These are phyloP conservation scores for Metschnikowia orientalis DNA, from an alignment of 805 yeast genomes.

Conservation along the genomic window DNA sequence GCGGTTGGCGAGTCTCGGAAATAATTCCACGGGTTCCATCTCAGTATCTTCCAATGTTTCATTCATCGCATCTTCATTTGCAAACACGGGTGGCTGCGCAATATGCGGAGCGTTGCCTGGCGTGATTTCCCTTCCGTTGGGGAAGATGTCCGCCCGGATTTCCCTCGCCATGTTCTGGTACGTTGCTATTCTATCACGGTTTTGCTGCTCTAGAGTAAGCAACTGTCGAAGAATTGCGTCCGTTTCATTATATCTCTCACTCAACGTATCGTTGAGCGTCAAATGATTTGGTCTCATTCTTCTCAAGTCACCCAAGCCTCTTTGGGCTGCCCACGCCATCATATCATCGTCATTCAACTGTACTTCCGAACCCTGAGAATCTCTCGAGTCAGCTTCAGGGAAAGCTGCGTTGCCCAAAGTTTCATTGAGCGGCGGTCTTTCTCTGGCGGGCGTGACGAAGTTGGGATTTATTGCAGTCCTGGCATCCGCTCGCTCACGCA, in stretches of 20 bases:
- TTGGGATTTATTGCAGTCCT: constrained; percentile 1
- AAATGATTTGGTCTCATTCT: constrained; percentile 8
- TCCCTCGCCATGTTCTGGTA: constrained; percentile 12
- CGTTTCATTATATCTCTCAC: constrained; percentile 11
- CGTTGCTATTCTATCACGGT: constrained; percentile 12
- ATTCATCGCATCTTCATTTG: constrained; percentile 20
- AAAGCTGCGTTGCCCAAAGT: constrained; percentile 13
- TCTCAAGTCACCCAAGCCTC: constrained; percentile 27
- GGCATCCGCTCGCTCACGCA: too few relatives aligned
- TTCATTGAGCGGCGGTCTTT: constrained; percentile 11
- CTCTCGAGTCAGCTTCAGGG: constrained; percentile 1
- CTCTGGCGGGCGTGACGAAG: constrained; percentile 4
- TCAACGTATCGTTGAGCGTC: constrained; percentile 4
- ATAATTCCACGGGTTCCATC: constrained; percentile 27
- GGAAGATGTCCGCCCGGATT: constrained; percentile 7
- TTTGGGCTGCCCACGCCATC: constrained; percentile 22
- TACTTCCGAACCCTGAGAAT: constrained; percentile 1
- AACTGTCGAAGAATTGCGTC: constrained; percentile 17
- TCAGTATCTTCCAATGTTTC: constrained; percentile 29
- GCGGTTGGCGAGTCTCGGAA: constrained; percentile 15
- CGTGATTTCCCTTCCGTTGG: constrained; percentile 8
- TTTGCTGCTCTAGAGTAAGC: constrained; percentile 14
- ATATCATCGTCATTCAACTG: constrained; percentile 14
- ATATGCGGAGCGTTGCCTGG: constrained; percentile 40
- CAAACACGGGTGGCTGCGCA: constrained; percentile 38